A percentile compares a stretch with the other conserved stretches of the same genome.
Evolutionary conservation across 352 stramenopile genomes (phyloP).

Genomic region (Phytophthora ramorum): DNA sequence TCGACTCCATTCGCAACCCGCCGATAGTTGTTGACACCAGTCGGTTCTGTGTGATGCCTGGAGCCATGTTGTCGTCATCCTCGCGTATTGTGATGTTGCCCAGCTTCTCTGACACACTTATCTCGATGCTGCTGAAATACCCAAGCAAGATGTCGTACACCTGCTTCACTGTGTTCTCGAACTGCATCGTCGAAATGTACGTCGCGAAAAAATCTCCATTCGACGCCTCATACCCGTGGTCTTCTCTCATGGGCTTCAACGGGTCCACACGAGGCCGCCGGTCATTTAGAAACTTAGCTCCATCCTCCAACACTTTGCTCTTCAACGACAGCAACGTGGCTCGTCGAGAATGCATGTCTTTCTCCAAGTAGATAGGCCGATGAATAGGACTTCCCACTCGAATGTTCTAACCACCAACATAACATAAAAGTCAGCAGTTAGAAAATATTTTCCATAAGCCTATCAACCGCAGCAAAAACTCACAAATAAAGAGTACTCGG

Average conservation of each 20-base stretch:
- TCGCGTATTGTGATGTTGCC: conserved; percentile 58
- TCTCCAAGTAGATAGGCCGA: conserved; percentile 33
- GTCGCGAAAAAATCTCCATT: conserved; percentile 40
- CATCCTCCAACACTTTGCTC: conserved; percentile 33
- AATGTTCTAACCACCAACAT: conserved; percentile 32
- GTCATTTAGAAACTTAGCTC: conserved; percentile 36
- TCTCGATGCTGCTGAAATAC: conserved; percentile 53
- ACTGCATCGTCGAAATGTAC: conserved; percentile 38
- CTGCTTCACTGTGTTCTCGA: conserved; percentile 48
- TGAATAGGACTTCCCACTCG: conserved; percentile 42
- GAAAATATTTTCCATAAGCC: not conserved
- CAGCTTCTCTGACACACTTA: conserved; percentile 58
- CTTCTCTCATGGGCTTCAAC: conserved; percentile 41
- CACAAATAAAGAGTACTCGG: conserved; percentile 48
- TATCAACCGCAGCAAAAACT: not conserved
- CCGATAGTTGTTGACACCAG: conserved; percentile 42
- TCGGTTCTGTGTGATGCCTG: conserved; percentile 47
- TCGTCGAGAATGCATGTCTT: conserved; percentile 25
- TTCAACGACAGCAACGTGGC: conserved; percentile 32
- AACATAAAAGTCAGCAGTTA: conserved; percentile 13
- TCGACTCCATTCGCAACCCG: conserved; percentile 50
- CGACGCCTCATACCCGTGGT: conserved; percentile 39
- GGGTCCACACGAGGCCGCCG: conserved; percentile 33
- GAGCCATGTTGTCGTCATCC: conserved; percentile 45
- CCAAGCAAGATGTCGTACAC: conserved; percentile 55